Evolutionary conservation across 2,329 filamentous ascomycete genomes (phyloP).

Genomic region (Akanthomyces muscarius): DNA sequence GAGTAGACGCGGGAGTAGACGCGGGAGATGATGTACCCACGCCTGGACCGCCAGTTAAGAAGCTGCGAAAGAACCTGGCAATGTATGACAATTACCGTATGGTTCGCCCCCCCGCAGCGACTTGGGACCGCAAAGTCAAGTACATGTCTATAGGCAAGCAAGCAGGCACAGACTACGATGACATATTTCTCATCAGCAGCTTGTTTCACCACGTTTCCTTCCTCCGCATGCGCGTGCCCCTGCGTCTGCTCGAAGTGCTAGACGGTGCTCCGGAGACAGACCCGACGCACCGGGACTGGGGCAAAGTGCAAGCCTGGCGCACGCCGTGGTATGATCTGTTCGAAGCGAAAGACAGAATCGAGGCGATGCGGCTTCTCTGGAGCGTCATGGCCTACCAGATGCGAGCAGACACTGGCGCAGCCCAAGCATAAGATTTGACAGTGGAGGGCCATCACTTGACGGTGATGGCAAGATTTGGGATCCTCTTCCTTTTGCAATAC

Average conservation of each 20-base stretch:
- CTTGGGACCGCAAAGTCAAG: slow-evolving; percentile 57
- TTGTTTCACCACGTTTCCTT: slow-evolving; percentile 58
- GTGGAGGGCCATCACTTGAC: too few species aligned
- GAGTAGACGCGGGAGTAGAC: slow-evolving; percentile 19
- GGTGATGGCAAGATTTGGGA: background rate
- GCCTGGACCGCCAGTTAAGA: slow-evolving; percentile 38
- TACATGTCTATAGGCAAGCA: slow-evolving; percentile 55
- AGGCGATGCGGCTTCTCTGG: slow-evolving; percentile 56
- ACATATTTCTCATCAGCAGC: slow-evolving; percentile 58
- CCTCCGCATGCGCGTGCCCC: slow-evolving; percentile 55
- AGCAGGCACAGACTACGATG: slow-evolving; percentile 48
- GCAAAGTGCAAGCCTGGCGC: slow-evolving; percentile 51
- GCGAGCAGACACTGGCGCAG: slow-evolving; percentile 24
- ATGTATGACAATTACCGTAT: slow-evolving; percentile 63
- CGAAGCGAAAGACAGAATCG: slow-evolving; percentile 47
- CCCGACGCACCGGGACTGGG: slow-evolving; percentile 42
- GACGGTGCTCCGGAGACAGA: slow-evolving; percentile 41
- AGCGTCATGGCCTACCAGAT: slow-evolving; percentile 58
- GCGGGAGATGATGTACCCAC: slow-evolving; percentile 24
- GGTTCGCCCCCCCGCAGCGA: slow-evolving; percentile 52
- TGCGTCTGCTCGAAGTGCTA: slow-evolving; percentile 48
- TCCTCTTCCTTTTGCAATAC: background rate
- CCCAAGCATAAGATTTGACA: background rate
- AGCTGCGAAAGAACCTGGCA: slow-evolving; percentile 50
- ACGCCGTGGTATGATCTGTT: slow-evolving; percentile 62